phyloP scores from a whole-genome alignment of 768 basidiomycete species.

The Podaxis rugospora region DNA sequence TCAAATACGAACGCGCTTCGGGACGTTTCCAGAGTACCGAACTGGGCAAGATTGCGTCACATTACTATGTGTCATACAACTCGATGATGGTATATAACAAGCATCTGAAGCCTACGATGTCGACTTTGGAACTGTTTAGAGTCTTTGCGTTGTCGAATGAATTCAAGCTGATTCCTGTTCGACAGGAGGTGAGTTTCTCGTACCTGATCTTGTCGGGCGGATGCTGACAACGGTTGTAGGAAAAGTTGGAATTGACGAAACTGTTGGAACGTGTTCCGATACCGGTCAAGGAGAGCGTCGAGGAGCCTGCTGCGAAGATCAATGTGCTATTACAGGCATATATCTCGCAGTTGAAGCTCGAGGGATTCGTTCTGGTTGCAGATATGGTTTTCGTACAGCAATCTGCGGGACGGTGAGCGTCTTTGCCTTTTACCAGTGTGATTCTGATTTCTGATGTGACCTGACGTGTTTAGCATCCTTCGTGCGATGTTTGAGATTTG shows the following conservation, averaged over 20 bases:
- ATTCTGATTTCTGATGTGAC: background rate
- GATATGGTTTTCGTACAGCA: constrained; percentile 98
- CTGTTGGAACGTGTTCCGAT: constrained; percentile 93
- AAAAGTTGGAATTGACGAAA: constrained; percentile 88
- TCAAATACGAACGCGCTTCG: constrained; percentile 88
- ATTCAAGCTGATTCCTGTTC: constrained; percentile 39
- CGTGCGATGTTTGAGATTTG: constrained; percentile 98
- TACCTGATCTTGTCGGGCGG: background rate
- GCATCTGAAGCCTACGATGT: too few relatives aligned
- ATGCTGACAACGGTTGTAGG: constrained; percentile 50
- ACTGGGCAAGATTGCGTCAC: too few relatives aligned
- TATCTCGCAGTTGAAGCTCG: constrained; percentile 90
- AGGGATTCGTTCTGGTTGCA: constrained; percentile 75
- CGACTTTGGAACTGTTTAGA: too few relatives aligned
- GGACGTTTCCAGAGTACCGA: constrained; percentile 67
- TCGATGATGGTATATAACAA: too few relatives aligned
- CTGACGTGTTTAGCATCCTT: constrained; percentile 54
- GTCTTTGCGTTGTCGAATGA: too few relatives aligned
- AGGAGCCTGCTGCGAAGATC: too few relatives aligned
- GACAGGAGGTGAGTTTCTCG: constrained; percentile 10
- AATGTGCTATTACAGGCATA: constrained; percentile 79
- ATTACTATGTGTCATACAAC: too few relatives aligned
- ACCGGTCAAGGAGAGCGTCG: constrained; percentile 78
- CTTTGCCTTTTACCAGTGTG: background rate
- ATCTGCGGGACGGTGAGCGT: constrained; percentile 79